Conservation (phyloP, 108 stramenopile genomes). For the Cyclostephanos tholiformis region DNA sequence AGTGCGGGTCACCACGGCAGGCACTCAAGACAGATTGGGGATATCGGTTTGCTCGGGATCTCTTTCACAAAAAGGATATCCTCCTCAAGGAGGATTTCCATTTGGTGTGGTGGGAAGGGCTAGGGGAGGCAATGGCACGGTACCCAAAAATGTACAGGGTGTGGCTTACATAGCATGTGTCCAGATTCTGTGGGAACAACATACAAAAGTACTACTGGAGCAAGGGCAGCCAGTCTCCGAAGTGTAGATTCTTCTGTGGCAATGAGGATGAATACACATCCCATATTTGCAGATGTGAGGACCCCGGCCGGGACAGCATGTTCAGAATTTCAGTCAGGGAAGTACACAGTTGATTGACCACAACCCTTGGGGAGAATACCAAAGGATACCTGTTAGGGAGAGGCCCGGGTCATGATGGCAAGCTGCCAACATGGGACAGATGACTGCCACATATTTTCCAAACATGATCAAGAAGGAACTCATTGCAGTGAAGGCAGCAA, state of each 20-base stretch:
- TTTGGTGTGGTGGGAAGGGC: not conserved
- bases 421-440: too few relatives aligned
- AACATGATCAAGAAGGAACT: too few relatives aligned
- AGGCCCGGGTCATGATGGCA: too few relatives aligned
- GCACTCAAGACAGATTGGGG: not conserved
- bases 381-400: too few relatives aligned
- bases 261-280: not conserved
- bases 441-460: too few relatives aligned
- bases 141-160: not conserved
- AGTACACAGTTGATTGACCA: not conserved
- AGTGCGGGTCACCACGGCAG: not conserved
- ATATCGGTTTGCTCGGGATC: not conserved
- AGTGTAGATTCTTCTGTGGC: not conserved
- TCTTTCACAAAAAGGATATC: not conserved
- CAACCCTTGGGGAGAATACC: not conserved
- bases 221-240: not conserved
- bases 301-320: not conserved
- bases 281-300: not conserved
- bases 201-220: not conserved
- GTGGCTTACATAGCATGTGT: not conserved
- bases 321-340: not conserved
- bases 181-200: not conserved
- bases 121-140: not conserved
- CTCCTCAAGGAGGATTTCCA: not conserved
- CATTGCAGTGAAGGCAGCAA: too few relatives aligned